Evolutionary conservation across 106 monocot species (phyloP).

Genomic region (Narthecium ossifragum): DNA sequence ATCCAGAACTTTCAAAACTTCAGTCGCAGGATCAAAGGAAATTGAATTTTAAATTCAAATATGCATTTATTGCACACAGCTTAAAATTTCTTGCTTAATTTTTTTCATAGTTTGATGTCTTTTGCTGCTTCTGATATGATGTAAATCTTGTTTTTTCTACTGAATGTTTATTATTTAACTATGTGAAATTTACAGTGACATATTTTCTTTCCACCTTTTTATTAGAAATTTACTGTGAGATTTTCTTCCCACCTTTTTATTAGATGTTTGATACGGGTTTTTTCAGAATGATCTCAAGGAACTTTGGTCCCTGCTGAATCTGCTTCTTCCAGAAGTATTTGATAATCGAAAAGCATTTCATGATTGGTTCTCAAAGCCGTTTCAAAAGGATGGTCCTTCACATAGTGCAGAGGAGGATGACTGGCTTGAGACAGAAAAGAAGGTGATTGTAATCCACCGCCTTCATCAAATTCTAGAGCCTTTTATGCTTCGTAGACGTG

Average conservation of each 20-base stretch:
- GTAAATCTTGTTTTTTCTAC: no score
- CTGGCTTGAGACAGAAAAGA: constrained; percentile 98
- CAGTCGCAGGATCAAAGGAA: no score
- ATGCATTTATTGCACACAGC: no score
- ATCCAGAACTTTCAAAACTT: no score
- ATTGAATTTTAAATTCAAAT: no score
- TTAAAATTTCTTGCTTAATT: no score
- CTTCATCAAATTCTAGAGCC: constrained; percentile 98
- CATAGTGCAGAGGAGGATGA: constrained; percentile 65
- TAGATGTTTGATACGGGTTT: not conserved
- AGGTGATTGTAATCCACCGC: constrained; percentile 95
- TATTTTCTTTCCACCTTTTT: no score
- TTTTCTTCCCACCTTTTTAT: not conserved
- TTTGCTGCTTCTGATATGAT: no score
- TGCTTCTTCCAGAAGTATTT: constrained; percentile 96
- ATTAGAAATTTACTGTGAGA: not conserved
- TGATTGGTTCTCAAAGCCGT: constrained; percentile 99
- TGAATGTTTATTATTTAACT: no score
- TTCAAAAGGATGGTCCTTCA: constrained; percentile 77
- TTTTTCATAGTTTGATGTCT: no score
- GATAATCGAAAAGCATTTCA: constrained; percentile 93
- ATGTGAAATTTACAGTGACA: no score
- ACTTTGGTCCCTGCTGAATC: constrained; percentile 94
- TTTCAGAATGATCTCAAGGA: constrained; percentile 96
- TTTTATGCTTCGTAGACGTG: constrained; percentile 91